Percentiles rank a stretch among this genome's conserved stretches.
These are phyloP conservation scores for Solanum arcanum DNA, from an alignment of 257 asterid species.

Conservation along the genomic window DNA sequence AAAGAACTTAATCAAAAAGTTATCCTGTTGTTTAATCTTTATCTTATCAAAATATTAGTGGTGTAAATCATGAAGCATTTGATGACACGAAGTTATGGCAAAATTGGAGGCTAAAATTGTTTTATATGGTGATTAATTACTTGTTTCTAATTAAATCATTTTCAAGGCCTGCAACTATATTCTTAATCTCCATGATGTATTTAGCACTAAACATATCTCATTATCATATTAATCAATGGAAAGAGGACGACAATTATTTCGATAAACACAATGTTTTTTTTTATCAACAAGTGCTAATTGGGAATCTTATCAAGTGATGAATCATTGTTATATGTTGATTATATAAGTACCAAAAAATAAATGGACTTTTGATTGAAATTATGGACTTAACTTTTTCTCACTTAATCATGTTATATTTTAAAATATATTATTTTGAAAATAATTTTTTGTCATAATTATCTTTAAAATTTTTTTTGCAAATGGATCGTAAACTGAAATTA, in stretches of 20 bases:
- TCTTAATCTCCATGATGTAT: background rate
- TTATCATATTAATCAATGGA: constrained; percentile 2
- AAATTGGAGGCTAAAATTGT: background rate
- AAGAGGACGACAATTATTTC: constrained; percentile 15
- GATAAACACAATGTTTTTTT: constrained; percentile 14
- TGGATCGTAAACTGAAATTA: background rate
- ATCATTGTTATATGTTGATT: background rate
- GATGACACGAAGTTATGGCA: background rate
- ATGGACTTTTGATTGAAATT: background rate
- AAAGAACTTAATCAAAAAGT: background rate
- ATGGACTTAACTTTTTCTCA: background rate
- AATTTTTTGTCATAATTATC: background rate
- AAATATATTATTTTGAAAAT: background rate
- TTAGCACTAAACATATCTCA: background rate
- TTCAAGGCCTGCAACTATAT: background rate
- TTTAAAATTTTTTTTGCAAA: background rate
- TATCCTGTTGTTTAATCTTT: background rate
- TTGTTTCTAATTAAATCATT: background rate
- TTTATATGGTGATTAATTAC: background rate
- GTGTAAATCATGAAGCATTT: background rate
- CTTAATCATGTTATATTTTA: background rate
- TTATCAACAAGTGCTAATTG: constrained; percentile 4
- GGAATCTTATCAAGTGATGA: background rate
- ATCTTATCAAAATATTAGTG: background rate
- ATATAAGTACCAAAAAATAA: background rate